phyloP scores from a whole-genome alignment of 352 stramenopile species.

The Phytophthora boehmeriae region DNA sequence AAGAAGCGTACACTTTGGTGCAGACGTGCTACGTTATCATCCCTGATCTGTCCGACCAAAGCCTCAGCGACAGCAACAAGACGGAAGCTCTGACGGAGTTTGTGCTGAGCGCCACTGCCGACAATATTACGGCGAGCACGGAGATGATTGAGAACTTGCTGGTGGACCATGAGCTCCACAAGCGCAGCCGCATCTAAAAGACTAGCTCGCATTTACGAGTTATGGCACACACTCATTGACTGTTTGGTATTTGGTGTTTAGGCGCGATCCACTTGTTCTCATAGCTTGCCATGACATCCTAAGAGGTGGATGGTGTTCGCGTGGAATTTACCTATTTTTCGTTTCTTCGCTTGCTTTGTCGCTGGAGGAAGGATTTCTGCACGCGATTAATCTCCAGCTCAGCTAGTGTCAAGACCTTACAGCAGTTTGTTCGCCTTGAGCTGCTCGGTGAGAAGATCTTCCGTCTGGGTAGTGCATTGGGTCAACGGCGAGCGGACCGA shows the following conservation, averaged over 20 bases:
- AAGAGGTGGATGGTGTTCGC: too few relatives aligned
- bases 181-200: slow-evolving; percentile 21
- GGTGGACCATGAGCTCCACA: slow-evolving; percentile 26
- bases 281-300: too few relatives aligned
- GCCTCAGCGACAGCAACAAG: slow-evolving; percentile 29
- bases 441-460: slow-evolving; percentile 49
- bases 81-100: slow-evolving; percentile 50
- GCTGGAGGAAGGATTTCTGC: too few relatives aligned
- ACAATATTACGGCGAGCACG: slow-evolving; percentile 40
- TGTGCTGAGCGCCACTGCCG: slow-evolving; percentile 39
- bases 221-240: too few relatives aligned
- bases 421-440: slow-evolving; percentile 56
- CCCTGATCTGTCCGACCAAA: slow-evolving; percentile 45
- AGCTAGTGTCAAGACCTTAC: slow-evolving; percentile 16
- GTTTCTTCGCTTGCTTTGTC: too few relatives aligned
- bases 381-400: too few relatives aligned
- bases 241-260: too few relatives aligned
- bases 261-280: too few relatives aligned
- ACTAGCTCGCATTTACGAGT: too few relatives aligned
- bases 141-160: slow-evolving; percentile 62
- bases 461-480: slow-evolving; percentile 48
- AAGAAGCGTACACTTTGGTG: slow-evolving; percentile 42
- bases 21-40: slow-evolving; percentile 61
- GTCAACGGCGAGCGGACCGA: slow-evolving; percentile 57
- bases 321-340: too few relatives aligned